These are phyloP conservation scores for Exobasidium rhododendri DNA, from an alignment of 1,284 basidiomycete species.

Conservation along the genomic window DNA sequence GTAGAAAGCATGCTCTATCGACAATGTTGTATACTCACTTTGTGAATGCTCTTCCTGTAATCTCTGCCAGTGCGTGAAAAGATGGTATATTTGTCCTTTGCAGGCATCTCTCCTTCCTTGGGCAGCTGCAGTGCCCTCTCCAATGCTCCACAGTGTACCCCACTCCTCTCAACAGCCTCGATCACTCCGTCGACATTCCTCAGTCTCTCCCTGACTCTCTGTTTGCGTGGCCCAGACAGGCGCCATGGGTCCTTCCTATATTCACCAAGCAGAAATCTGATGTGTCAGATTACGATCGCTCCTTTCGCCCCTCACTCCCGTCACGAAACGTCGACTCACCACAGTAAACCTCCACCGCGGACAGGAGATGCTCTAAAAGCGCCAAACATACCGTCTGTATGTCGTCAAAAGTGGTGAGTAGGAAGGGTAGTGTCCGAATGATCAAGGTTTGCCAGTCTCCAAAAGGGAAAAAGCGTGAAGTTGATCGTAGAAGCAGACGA, in stretches of 20 bases:
- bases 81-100: conserved; percentile 91
- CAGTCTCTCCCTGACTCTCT: conserved; percentile 79
- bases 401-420: conserved; percentile 2
- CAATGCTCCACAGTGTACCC: conserved; percentile 71
- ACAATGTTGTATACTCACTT: conserved; percentile 63
- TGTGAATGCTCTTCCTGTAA: conserved; percentile 92
- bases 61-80: conserved; percentile 64
- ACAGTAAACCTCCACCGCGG: conserved; percentile 71
- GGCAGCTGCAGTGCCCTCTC: conserved; percentile 74
- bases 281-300: conserved; percentile 13
- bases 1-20: neutral
- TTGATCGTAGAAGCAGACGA: neutral
- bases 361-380: conserved; percentile 69
- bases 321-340: too few relatives aligned
- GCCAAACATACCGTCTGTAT: conserved; percentile 36
- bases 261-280: neutral
- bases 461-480: neutral
- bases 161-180: conserved; percentile 75
- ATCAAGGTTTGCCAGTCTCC: neutral
- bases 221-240: conserved; percentile 82
- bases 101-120: conserved; percentile 80
- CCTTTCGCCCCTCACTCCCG: neutral
- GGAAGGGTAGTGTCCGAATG: neutral
- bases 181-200: conserved; percentile 92
- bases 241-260: conserved; percentile 91